These are phyloP conservation scores for Steccherinum ochraceum DNA, from an alignment of 768 basidiomycete genomes.

Conservation along the genomic window DNA sequence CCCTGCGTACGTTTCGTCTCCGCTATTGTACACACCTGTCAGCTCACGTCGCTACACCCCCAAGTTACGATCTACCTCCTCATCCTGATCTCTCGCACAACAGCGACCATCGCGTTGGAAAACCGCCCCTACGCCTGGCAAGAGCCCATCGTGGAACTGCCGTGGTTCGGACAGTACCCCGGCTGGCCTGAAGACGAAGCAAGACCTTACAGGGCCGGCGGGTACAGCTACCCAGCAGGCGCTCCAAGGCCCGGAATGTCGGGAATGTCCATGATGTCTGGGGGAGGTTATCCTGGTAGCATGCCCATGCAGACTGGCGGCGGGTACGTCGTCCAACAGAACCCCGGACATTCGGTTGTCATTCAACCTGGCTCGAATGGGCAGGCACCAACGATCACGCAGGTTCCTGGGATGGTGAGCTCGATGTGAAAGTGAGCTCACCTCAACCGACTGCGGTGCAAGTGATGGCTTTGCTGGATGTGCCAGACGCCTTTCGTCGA, in stretches of 20 bases:
- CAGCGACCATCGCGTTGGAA: conserved; percentile 48
- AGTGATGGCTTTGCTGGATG: no score
- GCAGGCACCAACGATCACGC: conserved; percentile 52
- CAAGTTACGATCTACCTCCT: conserved; percentile 43
- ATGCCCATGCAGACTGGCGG: conserved; percentile 22
- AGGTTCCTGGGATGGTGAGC: conserved; percentile 39
- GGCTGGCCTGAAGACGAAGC: conserved; percentile 34
- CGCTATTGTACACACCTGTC: conserved; percentile 3
- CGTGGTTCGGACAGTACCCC: conserved; percentile 72
- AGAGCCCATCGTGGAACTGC: conserved; percentile 57
- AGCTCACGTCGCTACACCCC: no score
- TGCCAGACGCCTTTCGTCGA: no score
- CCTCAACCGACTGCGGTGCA: not conserved
- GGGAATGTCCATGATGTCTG: no score
- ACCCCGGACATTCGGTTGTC: conserved; percentile 56
- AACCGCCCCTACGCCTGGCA: conserved; percentile 48
- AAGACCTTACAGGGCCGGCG: conserved; percentile 10
- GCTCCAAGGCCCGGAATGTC: conserved; percentile 9
- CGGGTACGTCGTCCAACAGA: conserved; percentile 39
- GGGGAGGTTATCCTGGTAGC: not conserved
- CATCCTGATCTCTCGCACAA: conserved; percentile 51
- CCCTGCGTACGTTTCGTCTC: conserved; percentile 31
- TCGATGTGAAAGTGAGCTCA: conserved; percentile 8
- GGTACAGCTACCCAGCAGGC: conserved; percentile 19
- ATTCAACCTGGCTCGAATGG: conserved; percentile 65